A percentile compares a stretch with the other conserved stretches of the same genome.
Conservation (phyloP, 345 rosid species). For the Eutrema yunnanense region DNA sequence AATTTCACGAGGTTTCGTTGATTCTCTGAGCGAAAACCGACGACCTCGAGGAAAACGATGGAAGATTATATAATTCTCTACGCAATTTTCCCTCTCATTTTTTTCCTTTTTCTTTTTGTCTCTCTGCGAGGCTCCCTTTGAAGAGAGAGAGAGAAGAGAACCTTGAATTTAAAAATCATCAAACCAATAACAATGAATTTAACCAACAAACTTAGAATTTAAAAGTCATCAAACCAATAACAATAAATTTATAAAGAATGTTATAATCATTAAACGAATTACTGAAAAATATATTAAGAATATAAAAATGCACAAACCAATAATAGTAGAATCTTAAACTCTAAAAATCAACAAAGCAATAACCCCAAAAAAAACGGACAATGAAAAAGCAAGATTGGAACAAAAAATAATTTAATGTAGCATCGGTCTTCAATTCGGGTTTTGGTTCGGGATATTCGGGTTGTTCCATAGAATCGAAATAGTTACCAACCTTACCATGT, state of each 20-base stretch:
- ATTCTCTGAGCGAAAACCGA: not conserved
- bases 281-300: no score
- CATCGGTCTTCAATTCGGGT: not conserved
- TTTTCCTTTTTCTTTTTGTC: not conserved
- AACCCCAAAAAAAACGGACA: no score
- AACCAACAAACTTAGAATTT: no score
- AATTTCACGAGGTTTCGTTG: not conserved
- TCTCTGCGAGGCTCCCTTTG: slow-evolving; percentile 10
- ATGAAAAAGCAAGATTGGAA: no score
- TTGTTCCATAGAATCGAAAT: not conserved
- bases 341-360: no score
- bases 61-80: not conserved
- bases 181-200: no score
- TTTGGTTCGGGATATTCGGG: not conserved
- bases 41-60: slow-evolving; percentile 1
- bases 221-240: no score
- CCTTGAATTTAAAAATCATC: not conserved
- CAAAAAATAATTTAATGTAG: not conserved
- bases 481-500: no score
- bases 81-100: slow-evolving; percentile 14
- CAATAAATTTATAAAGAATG: no score
- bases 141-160: slow-evolving; percentile 10
- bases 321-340: no score
- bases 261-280: no score
- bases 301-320: no score